Evolutionary conservation across 345 rosid genomes (phyloP).

Genomic region (Eucalyptus marginata): DNA sequence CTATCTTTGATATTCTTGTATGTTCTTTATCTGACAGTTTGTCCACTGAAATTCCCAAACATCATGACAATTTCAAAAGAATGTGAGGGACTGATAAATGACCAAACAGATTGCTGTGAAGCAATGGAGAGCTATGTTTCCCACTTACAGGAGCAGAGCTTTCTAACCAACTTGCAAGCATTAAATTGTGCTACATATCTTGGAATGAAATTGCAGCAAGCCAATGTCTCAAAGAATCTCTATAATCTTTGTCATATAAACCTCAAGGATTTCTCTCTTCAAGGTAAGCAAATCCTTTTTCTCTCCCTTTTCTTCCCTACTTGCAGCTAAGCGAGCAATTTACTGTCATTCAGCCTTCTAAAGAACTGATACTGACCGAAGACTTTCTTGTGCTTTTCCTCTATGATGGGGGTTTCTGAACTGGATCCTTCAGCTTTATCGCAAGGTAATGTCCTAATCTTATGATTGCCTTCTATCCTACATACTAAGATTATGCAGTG

Average conservation of each 20-base stretch:
- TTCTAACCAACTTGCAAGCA: slow-evolving; percentile 53
- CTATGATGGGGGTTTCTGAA: slow-evolving; percentile 11
- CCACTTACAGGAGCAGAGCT: slow-evolving; percentile 46
- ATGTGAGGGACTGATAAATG: slow-evolving; percentile 16
- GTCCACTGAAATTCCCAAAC: slow-evolving; percentile 38
- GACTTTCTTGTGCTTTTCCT: neutral
- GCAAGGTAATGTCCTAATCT: slow-evolving; percentile 4
- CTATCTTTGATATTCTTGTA: neutral
- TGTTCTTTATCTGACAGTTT: slow-evolving; percentile 14
- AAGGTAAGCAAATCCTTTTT: slow-evolving; percentile 16
- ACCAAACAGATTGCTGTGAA: slow-evolving; percentile 25
- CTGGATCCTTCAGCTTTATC: slow-evolving; percentile 21
- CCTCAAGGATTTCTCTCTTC: slow-evolving; percentile 58
- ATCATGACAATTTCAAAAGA: slow-evolving; percentile 13
- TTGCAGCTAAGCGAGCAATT: neutral
- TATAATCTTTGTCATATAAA: slow-evolving; percentile 44
- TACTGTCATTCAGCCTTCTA: neutral
- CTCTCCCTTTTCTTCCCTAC: neutral
- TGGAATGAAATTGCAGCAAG: slow-evolving; percentile 34
- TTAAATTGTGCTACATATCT: slow-evolving; percentile 43
- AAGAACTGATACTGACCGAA: neutral
- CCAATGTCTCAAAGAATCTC: slow-evolving; percentile 24
- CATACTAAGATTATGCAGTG: neutral
- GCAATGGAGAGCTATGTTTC: slow-evolving; percentile 40
- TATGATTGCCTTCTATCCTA: neutral